Evolutionary conservation across 1,284 basidiomycete genomes (phyloP).

Genomic region (Ustilago bromivora): DNA sequence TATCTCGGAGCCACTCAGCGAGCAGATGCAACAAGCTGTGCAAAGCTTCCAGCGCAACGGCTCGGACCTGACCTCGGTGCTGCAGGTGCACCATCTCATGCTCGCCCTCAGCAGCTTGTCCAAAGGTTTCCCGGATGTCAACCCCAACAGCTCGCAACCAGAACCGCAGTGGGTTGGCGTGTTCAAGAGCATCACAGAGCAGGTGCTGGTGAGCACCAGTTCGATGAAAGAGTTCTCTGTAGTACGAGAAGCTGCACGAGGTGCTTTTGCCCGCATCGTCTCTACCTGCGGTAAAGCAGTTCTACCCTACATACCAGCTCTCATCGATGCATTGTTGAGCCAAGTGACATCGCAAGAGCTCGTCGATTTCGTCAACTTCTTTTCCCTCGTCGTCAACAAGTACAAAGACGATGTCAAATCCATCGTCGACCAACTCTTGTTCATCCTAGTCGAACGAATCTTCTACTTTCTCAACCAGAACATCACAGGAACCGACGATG

Average conservation of each 20-base stretch:
- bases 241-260: slow-evolving; percentile 89
- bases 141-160: slow-evolving; percentile 72
- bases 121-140: slow-evolving; percentile 86
- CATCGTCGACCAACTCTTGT: slow-evolving; percentile 90
- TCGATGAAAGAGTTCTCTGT: slow-evolving; percentile 88
- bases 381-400: slow-evolving; percentile 88
- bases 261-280: slow-evolving; percentile 88
- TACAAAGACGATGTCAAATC: slow-evolving; percentile 86
- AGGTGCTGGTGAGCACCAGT: slow-evolving; percentile 86
- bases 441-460: slow-evolving; percentile 86
- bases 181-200: slow-evolving; percentile 88
- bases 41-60: slow-evolving; percentile 71
- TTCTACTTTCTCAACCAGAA: slow-evolving; percentile 84
- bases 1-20: slow-evolving; percentile 83
- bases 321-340: slow-evolving; percentile 88
- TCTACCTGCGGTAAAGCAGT: slow-evolving; percentile 87
- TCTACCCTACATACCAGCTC: slow-evolving; percentile 78
- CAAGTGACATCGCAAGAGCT: slow-evolving; percentile 93
- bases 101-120: slow-evolving; percentile 94
- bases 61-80: slow-evolving; percentile 78
- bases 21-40: slow-evolving; percentile 79
- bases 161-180: slow-evolving; percentile 81
- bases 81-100: slow-evolving; percentile 93
- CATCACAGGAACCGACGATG: slow-evolving; percentile 89
- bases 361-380: slow-evolving; percentile 94